phyloP scores from a whole-genome alignment of 1,139 yeast genomes.

The Zygoascus hellenicus region DNA sequence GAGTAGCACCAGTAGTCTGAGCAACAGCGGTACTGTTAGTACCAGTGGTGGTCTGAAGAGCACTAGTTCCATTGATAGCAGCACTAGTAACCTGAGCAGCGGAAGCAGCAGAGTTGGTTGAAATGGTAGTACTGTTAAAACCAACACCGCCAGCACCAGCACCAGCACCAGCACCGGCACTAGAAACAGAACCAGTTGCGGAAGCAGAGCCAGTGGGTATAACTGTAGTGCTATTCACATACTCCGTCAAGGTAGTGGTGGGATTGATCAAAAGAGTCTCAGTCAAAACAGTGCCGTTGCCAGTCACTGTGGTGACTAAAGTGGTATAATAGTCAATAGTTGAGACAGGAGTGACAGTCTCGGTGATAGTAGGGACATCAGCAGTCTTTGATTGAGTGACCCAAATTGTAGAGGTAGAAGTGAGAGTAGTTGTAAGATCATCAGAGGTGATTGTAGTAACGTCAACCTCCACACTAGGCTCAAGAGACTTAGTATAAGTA shows the following conservation, averaged over 20 bases:
- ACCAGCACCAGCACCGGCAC: background rate
- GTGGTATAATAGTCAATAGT: conserved; percentile 23
- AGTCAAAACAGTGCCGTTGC: conserved; percentile 18
- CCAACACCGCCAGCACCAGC: background rate
- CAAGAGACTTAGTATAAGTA: conserved; percentile 17
- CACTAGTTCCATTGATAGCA: background rate
- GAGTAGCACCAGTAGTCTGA: background rate
- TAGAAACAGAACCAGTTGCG: conserved; percentile 7
- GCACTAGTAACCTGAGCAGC: background rate
- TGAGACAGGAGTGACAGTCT: conserved; percentile 24
- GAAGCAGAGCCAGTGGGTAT: conserved; percentile 7
- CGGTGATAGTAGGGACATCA: conserved; percentile 25
- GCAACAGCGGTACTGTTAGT: background rate
- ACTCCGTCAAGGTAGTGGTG: conserved; percentile 20
- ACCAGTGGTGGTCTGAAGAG: background rate
- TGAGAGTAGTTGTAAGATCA: conserved; percentile 20
- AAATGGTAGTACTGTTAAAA: conserved; percentile 1
- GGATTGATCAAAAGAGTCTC: conserved; percentile 13
- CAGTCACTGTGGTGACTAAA: conserved; percentile 23
- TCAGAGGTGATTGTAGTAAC: conserved; percentile 19
- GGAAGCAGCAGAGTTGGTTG: conserved; percentile 5
- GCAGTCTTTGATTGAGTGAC: conserved; percentile 23
- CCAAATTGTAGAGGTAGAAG: conserved; percentile 18
- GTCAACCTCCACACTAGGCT: background rate
- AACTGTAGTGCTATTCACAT: conserved; percentile 6